Percentiles rank a stretch among this genome's conserved stretches.
phyloP scores from a whole-genome alignment of 768 basidiomycete species.

The Daedaleopsis nitida region DNA sequence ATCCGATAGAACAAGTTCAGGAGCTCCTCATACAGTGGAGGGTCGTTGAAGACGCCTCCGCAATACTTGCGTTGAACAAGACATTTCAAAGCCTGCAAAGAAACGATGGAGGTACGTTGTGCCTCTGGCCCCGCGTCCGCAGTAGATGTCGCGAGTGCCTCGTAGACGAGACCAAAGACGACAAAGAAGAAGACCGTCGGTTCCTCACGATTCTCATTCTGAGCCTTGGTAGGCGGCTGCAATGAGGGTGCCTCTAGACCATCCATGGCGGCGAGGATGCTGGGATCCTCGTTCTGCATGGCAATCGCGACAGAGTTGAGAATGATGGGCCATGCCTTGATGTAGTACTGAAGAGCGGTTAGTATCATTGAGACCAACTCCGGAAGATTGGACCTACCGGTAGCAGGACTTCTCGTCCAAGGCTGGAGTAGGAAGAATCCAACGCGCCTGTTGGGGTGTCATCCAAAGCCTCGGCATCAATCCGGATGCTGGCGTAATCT shows the following conservation, averaged over 20 bases:
- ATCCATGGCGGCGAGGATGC: constrained; percentile 80
- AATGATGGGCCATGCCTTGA: constrained; percentile 78
- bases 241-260: constrained; percentile 51
- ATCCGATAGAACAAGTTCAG: constrained; percentile 86
- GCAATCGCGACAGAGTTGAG: constrained; percentile 82
- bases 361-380: neutral
- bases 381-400: constrained; percentile 59
- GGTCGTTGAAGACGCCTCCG: constrained; percentile 79
- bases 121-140: constrained; percentile 52
- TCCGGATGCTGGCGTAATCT: constrained; percentile 90
- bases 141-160: constrained; percentile 72
- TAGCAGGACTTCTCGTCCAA: constrained; percentile 88
- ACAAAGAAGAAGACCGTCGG: constrained; percentile 85
- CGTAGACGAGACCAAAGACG: constrained; percentile 92
- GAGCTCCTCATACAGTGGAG: constrained; percentile 87
- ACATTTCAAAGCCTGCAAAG: constrained; percentile 76
- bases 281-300: constrained; percentile 70
- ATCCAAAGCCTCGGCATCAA: constrained; percentile 84
- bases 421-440: constrained; percentile 82
- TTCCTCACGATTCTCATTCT: constrained; percentile 45
- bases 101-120: constrained; percentile 51
- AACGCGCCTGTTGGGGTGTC: constrained; percentile 73
- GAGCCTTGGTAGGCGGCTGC: neutral
- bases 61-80: constrained; percentile 81
- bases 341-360: constrained; percentile 69